Evolutionary conservation across 768 basidiomycete genomes (phyloP).

Genomic region (Rhodotorula graminis): DNA sequence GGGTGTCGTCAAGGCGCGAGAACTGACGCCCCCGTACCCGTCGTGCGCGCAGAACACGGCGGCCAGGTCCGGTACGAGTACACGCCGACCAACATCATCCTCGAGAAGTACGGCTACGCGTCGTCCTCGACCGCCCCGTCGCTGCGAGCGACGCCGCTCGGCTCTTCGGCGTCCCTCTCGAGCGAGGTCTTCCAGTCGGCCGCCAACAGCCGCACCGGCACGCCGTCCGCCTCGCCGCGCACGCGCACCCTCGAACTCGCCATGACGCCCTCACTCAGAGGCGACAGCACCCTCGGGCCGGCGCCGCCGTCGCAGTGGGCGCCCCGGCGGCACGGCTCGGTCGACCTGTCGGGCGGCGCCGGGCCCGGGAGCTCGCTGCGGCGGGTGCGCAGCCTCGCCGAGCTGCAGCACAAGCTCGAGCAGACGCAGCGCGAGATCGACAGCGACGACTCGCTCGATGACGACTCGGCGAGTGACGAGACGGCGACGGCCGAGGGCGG

Average conservation of each 20-base stretch:
- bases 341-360: neutral
- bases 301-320: neutral
- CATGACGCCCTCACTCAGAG: slow-evolving; percentile 11
- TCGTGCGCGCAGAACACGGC: slow-evolving; percentile 41
- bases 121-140: slow-evolving; percentile 7
- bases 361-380: slow-evolving; percentile 4
- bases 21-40: too few relatives aligned
- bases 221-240: slow-evolving; percentile 16
- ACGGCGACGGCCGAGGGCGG: neutral
- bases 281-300: neutral
- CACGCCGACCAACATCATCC: slow-evolving; percentile 33
- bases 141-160: neutral
- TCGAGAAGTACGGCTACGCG: slow-evolving; percentile 31
- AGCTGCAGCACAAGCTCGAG: slow-evolving; percentile 32
- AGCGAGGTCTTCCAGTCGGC: slow-evolving; percentile 32
- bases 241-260: slow-evolving; percentile 11
- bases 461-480: neutral
- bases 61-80: slow-evolving; percentile 36
- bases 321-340: neutral
- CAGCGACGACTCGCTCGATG: slow-evolving; percentile 23
- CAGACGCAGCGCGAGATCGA: slow-evolving; percentile 35
- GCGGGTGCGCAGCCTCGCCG: slow-evolving; percentile 30
- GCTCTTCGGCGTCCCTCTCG: slow-evolving; percentile 19
- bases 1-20: fast-evolving
- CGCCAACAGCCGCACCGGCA: neutral